A percentile compares a stretch with the other conserved stretches of the same genome.
Conservation (phyloP, 768 basidiomycete species). For the Russula brevipes region DNA sequence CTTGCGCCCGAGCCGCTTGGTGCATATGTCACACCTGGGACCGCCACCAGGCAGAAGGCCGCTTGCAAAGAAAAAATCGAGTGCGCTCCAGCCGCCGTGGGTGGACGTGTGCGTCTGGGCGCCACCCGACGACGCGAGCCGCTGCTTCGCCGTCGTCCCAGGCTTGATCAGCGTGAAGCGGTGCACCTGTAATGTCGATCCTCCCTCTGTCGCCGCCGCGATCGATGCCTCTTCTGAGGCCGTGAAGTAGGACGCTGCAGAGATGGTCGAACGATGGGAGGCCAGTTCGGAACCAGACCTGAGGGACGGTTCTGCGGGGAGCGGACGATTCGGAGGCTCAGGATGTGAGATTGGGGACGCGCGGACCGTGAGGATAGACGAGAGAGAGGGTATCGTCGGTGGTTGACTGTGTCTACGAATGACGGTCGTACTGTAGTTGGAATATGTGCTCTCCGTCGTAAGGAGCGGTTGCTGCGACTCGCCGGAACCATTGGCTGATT, state of each 20-base stretch:
- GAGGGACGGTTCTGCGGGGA: conserved; percentile 22
- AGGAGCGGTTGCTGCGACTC: conserved; percentile 46
- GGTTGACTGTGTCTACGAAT: conserved; percentile 46
- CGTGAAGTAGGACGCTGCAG: conserved; percentile 52
- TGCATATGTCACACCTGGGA: conserved; percentile 78
- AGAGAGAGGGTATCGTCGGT: conserved; percentile 31
- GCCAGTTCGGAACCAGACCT: conserved; percentile 15
- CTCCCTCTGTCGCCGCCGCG: conserved; percentile 70
- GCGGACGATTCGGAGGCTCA: conserved; percentile 5
- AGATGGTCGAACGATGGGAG: conserved; percentile 20
- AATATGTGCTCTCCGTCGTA: conserved; percentile 41
- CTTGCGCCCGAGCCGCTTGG: conserved; percentile 81
- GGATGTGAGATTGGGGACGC: conserved; percentile 24
- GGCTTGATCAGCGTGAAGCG: conserved; percentile 86
- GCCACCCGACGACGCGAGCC: conserved; percentile 32
- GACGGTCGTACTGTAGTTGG: conserved; percentile 68
- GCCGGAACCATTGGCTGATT: conserved; percentile 1
- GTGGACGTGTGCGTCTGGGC: not conserved
- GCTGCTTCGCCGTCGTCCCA: conserved; percentile 48
- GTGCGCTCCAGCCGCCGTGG: conserved; percentile 58
- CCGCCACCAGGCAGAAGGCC: conserved; percentile 45
- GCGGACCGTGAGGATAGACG: conserved; percentile 51
- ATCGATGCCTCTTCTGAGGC: conserved; percentile 48
- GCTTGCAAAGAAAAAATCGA: conserved; percentile 74
- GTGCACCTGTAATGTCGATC: conserved; percentile 65